Evolutionary conservation across 2,329 filamentous ascomycete genomes (phyloP).

Genomic region (Aspergillus fischeri): DNA sequence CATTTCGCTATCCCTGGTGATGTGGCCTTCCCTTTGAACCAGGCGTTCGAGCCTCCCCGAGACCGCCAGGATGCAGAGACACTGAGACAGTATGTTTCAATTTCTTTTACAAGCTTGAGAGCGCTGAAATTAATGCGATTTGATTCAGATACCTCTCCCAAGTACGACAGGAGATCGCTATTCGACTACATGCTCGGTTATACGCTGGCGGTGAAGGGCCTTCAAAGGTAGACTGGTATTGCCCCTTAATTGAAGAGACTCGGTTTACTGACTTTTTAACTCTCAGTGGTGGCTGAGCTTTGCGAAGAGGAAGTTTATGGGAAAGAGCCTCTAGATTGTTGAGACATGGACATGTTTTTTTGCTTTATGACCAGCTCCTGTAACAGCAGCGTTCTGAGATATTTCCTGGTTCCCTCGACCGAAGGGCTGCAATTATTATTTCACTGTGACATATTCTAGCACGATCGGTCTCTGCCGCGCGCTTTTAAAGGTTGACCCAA

Average conservation of each 20-base stretch:
- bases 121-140: constrained; percentile 1
- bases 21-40: constrained; percentile 87
- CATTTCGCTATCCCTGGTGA: constrained; percentile 95
- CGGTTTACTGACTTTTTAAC: constrained; percentile 27
- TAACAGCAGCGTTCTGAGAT: background rate
- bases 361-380: constrained; percentile 6
- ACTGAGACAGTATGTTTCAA: constrained; percentile 67
- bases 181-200: constrained; percentile 75
- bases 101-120: background rate
- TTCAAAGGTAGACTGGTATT: constrained; percentile 50
- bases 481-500: background rate
- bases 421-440: background rate
- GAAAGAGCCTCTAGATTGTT: constrained; percentile 68
- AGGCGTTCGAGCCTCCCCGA: constrained; percentile 87
- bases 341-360: constrained; percentile 16
- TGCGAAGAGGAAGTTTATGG: constrained; percentile 99
- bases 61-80: constrained; percentile 87
- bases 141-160: constrained; percentile 62
- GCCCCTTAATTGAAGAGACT: background rate
- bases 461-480: background rate
- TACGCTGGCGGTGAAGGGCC: constrained; percentile 71
- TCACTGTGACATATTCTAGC: background rate
- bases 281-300: constrained; percentile 98
- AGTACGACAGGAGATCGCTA: constrained; percentile 85
- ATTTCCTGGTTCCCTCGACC: background rate